Conservation (phyloP, 257 asterid genomes). For the Gentiana straminea region DNA sequence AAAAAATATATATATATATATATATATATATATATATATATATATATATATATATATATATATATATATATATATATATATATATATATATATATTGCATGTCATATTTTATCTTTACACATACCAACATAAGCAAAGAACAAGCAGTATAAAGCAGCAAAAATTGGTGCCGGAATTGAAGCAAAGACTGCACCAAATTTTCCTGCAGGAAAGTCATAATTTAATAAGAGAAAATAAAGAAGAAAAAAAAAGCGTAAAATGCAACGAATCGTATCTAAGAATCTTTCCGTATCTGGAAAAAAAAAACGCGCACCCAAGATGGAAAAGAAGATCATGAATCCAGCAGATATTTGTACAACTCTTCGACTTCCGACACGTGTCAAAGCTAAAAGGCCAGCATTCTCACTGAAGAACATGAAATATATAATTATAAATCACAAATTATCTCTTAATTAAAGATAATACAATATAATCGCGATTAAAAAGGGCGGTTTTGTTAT, state of each 20-base stretch:
- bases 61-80: no score
- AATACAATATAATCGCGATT: neutral
- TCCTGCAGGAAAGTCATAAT: conserved; percentile 29
- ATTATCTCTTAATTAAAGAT: no score
- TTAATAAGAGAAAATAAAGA: neutral
- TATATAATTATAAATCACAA: neutral
- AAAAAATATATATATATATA: no score
- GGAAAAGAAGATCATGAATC: conserved; percentile 92
- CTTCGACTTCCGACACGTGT: conserved; percentile 94
- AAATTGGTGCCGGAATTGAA: conserved; percentile 87
- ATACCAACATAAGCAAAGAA: conserved; percentile 88
- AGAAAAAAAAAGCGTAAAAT: neutral
- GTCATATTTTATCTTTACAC: conserved; percentile 11
- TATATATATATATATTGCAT: neutral
- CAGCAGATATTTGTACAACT: conserved; percentile 93
- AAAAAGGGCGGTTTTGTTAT: conserved; percentile 4
- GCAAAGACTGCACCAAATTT: conserved; percentile 94
- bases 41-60: no score
- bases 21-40: no score
- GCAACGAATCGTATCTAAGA: no score
- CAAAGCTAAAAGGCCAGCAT: conserved; percentile 83
- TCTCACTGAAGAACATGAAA: conserved; percentile 39
- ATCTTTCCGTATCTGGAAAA: neutral
- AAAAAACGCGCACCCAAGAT: conserved; percentile 50
- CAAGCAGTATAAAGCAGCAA: conserved; percentile 78